Evolutionary conservation across 139 green algal genomes (phyloP).

Genomic region (Coelastrella sp.): DNA sequence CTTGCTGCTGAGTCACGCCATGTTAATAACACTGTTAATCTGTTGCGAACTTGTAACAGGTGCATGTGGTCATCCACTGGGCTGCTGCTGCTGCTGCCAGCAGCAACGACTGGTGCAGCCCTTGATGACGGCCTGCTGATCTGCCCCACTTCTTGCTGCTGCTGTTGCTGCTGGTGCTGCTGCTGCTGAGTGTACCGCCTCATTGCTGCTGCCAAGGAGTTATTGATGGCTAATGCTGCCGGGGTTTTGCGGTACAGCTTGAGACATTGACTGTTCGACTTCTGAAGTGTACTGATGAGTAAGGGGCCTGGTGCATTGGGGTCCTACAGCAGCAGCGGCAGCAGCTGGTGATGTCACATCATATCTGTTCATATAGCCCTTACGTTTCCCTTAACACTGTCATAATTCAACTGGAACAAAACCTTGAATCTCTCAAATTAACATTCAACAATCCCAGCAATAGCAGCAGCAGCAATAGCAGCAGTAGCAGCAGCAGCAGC

Average conservation of each 20-base stretch:
- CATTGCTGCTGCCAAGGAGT: slow-evolving; percentile 12
- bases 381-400: no score
- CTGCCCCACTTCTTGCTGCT: not conserved
- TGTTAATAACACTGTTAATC: slow-evolving; percentile 57
- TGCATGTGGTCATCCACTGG: not conserved
- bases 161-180: slow-evolving; percentile 21
- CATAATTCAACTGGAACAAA: no score
- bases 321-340: slow-evolving; percentile 20
- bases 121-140: no score
- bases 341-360: not conserved
- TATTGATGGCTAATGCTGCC: slow-evolving; percentile 11
- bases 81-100: slow-evolving; percentile 6
- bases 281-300: slow-evolving; percentile 31
- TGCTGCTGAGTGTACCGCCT: slow-evolving; percentile 43
- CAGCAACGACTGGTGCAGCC: no score
- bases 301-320: not conserved
- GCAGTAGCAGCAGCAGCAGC: slow-evolving; percentile 9
- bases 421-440: not conserved
- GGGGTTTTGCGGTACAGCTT: slow-evolving; percentile 34
- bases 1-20: slow-evolving; percentile 25
- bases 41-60: slow-evolving; percentile 29
- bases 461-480: not conserved
- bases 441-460: not conserved
- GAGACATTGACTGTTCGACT: slow-evolving; percentile 30
- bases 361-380: no score